Evolutionary conservation across 2,329 filamentous ascomycete genomes (phyloP).

Genomic region (Lecanosticta acicola): DNA sequence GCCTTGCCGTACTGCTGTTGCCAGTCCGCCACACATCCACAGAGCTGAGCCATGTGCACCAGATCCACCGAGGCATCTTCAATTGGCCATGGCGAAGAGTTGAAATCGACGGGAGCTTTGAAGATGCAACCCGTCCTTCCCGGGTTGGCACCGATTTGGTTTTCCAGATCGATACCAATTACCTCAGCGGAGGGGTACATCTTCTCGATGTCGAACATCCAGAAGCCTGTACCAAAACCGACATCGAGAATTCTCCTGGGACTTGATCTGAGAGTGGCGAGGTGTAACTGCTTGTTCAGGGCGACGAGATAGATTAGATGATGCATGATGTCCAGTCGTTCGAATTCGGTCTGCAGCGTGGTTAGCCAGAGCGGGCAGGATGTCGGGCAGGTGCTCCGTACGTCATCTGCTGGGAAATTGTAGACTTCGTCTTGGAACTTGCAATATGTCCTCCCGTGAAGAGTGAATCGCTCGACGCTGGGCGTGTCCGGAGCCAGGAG

Average conservation of each 20-base stretch:
- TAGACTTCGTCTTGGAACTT: slow-evolving; percentile 17
- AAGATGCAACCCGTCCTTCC: slow-evolving; percentile 15
- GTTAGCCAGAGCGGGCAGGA: slow-evolving; percentile 3
- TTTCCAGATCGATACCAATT: slow-evolving; percentile 25
- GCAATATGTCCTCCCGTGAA: slow-evolving; percentile 20
- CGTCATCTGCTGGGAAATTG: slow-evolving; percentile 23
- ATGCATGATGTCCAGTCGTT: slow-evolving; percentile 24
- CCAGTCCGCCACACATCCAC: slow-evolving; percentile 75
- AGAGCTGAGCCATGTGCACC: slow-evolving; percentile 74
- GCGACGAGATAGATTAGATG: slow-evolving; percentile 33
- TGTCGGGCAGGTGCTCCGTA: slow-evolving; percentile 4
- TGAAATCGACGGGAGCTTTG: slow-evolving; percentile 55
- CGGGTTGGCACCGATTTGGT: slow-evolving; percentile 13
- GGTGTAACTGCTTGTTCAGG: slow-evolving; percentile 23
- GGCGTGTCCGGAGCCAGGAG: slow-evolving; percentile 17
- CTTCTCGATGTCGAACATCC: slow-evolving; percentile 81
- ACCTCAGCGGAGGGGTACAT: slow-evolving; percentile 35
- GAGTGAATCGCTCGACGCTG: slow-evolving; percentile 14
- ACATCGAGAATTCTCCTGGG: slow-evolving; percentile 56
- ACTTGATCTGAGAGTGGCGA: slow-evolving; percentile 34
- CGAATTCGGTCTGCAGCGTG: slow-evolving; percentile 12
- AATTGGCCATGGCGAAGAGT: slow-evolving; percentile 69
- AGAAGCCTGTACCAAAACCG: slow-evolving; percentile 85
- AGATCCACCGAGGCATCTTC: slow-evolving; percentile 70
- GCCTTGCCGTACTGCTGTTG: slow-evolving; percentile 63